Base-by-base conservation (phyloP, 805 yeast genomes). In the Yarrowia hollandica region DNA sequence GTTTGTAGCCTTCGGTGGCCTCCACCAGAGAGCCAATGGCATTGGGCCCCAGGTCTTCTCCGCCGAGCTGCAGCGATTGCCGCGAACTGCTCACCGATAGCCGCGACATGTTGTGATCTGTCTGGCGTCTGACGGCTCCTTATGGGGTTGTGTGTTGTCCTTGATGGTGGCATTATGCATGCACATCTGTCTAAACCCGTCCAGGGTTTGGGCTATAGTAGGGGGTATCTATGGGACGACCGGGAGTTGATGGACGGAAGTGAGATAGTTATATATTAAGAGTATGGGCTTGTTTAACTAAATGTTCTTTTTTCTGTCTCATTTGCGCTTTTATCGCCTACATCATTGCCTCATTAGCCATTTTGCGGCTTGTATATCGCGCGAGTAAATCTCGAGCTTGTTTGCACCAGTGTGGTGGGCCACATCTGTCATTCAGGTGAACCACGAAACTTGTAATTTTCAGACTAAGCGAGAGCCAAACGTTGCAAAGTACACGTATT, bases 21-120 rank as follows among this genome's bases (percentile, higher is more conserved):
- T 41, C 59, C 52, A 41, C 50, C 37, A 55, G 38, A 7, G 59
- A 34, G 35, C 44, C 58, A 35, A 52, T 52, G 44, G 58, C 23
- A 35, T 52, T 52, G 35, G 58, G 44, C 12, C 58, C 58, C 26
- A 35, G 33, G 7, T 52, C 44, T n/a, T 48, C 55, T 14, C 55
- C 39, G 23, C 55, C 39, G 15, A 48, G 39, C 28, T 48, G 55
- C 22, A 48, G 55, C 33, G 55, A 48, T 15, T 21, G 55, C 30
- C 55, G 55, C 28, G 55, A 48, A 30, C 54, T 44, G 55, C 39
- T 31, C 39, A 48, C 55, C 38, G 55, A 48, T 22, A 48, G 39
- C 38, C 55, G 55, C 30, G 55, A 48, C 55, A 48, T 48, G 39
- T 15, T 19, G 34, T 44, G 52, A 14, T 42, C 31, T 22, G 44